phyloP scores from a whole-genome alignment of 768 basidiomycete species.

The Rhizopogon salebrosus region DNA sequence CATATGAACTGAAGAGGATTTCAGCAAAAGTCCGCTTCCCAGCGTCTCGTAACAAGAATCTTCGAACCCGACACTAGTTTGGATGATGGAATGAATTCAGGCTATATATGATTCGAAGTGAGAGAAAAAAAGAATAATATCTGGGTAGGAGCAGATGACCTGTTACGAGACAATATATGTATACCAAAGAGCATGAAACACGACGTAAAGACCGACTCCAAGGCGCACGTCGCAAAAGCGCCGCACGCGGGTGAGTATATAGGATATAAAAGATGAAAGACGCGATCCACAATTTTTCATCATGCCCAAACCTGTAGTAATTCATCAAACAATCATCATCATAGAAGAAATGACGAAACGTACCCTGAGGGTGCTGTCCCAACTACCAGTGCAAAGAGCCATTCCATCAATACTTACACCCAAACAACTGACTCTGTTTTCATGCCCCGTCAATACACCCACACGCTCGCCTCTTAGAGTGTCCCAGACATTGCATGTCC shows the following conservation, averaged over 20 bases:
- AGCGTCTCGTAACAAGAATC: no score
- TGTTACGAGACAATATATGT: constrained; percentile 32
- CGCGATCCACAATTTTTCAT: constrained; percentile 26
- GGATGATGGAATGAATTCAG: constrained; percentile 33
- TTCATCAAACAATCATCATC: constrained; percentile 9
- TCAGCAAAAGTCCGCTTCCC: no score
- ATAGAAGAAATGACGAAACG: constrained; percentile 23
- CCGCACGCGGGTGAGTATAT: constrained; percentile 49
- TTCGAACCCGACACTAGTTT: background rate
- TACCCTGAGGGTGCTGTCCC: constrained; percentile 96
- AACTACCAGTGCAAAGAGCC: constrained; percentile 97
- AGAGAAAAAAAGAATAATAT: constrained; percentile 31
- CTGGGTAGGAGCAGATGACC: constrained; percentile 26
- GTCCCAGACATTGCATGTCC: constrained; percentile 99
- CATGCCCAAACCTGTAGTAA: constrained; percentile 77
- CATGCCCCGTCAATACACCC: constrained; percentile 94
- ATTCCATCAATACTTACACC: constrained; percentile 96
- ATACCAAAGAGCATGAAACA: constrained; percentile 31
- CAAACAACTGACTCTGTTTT: constrained; percentile 95
- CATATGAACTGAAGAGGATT: no score
- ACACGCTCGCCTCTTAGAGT: constrained; percentile 98
- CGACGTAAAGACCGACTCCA: constrained; percentile 62
- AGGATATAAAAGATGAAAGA: constrained; percentile 31
- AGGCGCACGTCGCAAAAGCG: constrained; percentile 37
- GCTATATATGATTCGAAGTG: constrained; percentile 43